Conservation (phyloP, 345 rosid genomes). For the Eucalyptus marginata region DNA sequence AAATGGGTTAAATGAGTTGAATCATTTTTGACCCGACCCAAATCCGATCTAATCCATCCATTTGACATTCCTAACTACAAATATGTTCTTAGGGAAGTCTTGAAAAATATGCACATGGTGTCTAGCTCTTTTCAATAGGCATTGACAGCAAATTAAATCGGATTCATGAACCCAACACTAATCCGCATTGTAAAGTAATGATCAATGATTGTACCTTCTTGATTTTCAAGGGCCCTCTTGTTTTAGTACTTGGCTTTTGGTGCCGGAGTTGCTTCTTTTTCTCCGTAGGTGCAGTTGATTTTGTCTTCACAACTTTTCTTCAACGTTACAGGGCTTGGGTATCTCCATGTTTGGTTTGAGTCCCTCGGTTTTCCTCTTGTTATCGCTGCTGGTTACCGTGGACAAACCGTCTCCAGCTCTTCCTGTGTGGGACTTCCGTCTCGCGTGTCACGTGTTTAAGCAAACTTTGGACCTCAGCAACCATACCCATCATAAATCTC, state of each 20-base stretch:
- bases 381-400: background rate
- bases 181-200: background rate
- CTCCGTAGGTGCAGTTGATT: background rate
- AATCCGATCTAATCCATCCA: too few species aligned
- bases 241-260: background rate
- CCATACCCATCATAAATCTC: background rate
- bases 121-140: background rate
- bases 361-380: background rate
- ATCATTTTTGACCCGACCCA: accelerated
- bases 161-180: background rate
- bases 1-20: too few species aligned
- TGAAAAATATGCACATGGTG: conserved; percentile 13
- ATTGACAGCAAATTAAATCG: background rate
- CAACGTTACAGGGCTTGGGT: background rate
- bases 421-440: background rate
- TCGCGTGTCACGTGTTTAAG: background rate
- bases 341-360: background rate
- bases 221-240: background rate
- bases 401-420: background rate
- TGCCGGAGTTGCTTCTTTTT: background rate
- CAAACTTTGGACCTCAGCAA: background rate
- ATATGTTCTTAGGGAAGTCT: conserved; percentile 22
- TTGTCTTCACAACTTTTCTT: background rate
- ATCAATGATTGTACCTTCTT: background rate
- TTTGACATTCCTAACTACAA: too few species aligned